Evolutionary conservation across 768 basidiomycete species (phyloP).

Genomic region (Hebeloma cylindrosporum): DNA sequence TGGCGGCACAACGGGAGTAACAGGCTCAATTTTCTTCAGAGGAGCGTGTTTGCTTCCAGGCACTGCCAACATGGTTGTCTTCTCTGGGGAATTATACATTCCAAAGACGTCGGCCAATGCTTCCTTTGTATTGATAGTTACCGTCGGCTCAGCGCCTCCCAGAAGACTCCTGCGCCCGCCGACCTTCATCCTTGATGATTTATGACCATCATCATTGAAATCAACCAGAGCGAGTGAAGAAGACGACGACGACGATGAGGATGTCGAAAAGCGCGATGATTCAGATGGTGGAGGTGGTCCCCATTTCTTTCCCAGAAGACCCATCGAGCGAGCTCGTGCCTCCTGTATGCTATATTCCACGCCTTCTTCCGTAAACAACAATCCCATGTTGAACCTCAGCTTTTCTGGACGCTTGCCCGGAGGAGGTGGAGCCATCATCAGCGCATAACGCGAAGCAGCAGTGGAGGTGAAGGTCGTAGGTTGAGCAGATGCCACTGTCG

Average conservation of each 20-base stretch:
- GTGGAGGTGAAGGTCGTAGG: conserved; percentile 36
- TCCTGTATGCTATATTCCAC: conserved; percentile 86
- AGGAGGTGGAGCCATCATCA: conserved; percentile 68
- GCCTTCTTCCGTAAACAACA: conserved; percentile 74
- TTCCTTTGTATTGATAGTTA: conserved; percentile 96
- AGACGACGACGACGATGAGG: conserved; percentile 34
- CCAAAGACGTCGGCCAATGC: conserved; percentile 92
- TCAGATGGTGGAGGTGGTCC: conserved; percentile 56
- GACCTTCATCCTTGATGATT: conserved; percentile 40
- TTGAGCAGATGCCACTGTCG: conserved; percentile 28
- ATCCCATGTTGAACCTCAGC: conserved; percentile 61
- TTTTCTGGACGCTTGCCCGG: conserved; percentile 74
- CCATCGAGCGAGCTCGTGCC: conserved; percentile 78
- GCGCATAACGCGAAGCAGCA: conserved; percentile 58
- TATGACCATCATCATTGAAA: conserved; percentile 61
- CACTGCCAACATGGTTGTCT: conserved; percentile 53
- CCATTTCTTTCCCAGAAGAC: conserved; percentile 85
- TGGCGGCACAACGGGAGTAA: conserved; percentile 44
- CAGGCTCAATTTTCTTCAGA: conserved; percentile 63
- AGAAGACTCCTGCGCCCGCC: conserved; percentile 46
- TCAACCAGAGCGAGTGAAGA: conserved; percentile 47
- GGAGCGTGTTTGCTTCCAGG: conserved; percentile 76
- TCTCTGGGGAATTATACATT: conserved; percentile 93
- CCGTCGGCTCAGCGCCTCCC: conserved; percentile 67
- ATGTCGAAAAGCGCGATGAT: conserved; percentile 30